Evolutionary conservation across 2,329 filamentous ascomycete genomes (phyloP).

Genomic region (Cladophialophora carrionii): DNA sequence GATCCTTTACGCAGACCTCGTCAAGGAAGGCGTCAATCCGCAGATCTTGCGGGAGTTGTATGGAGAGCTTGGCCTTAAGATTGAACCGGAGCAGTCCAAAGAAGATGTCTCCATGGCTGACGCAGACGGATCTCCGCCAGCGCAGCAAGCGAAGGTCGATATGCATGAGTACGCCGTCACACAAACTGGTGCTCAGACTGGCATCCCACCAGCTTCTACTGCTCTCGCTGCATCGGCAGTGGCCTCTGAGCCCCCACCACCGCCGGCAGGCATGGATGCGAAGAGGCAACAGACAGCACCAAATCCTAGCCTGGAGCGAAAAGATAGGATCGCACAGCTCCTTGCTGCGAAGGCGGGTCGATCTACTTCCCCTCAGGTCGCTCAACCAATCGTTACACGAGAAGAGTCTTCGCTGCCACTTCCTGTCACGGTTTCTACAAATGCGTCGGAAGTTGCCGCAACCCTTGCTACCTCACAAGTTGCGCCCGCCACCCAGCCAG

Average conservation of each 20-base stretch:
- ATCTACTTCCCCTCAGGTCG: slow-evolving; percentile 19
- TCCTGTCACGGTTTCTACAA: slow-evolving; percentile 1
- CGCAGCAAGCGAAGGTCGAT: not conserved
- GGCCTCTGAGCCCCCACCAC: slow-evolving; percentile 4
- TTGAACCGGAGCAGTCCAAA: slow-evolving; percentile 15
- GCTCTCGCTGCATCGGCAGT: not conserved
- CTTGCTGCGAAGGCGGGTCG: slow-evolving; percentile 73
- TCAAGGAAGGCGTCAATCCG: slow-evolving; percentile 72
- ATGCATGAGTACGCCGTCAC: not conserved
- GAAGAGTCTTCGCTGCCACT: slow-evolving; percentile 5
- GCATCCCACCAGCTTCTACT: not conserved
- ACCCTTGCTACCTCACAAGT: not conserved
- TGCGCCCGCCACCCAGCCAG: slow-evolving; percentile 6
- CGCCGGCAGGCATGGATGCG: slow-evolving; percentile 11
- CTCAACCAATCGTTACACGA: not conserved
- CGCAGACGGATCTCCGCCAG: not conserved
- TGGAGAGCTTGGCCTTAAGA: slow-evolving; percentile 65
- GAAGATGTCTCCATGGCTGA: not conserved
- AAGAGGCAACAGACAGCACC: slow-evolving; percentile 37
- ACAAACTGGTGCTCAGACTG: not conserved
- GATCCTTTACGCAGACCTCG: slow-evolving; percentile 72
- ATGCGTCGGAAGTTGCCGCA: not conserved
- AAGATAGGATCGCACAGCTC: slow-evolving; percentile 75
- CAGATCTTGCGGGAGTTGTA: slow-evolving; percentile 67
- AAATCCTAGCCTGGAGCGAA: slow-evolving; percentile 64